A percentile compares a stretch with the other conserved stretches of the same genome.
Conservation (phyloP, 1,139 yeast species). For the Arxiozyma heterogenica region DNA sequence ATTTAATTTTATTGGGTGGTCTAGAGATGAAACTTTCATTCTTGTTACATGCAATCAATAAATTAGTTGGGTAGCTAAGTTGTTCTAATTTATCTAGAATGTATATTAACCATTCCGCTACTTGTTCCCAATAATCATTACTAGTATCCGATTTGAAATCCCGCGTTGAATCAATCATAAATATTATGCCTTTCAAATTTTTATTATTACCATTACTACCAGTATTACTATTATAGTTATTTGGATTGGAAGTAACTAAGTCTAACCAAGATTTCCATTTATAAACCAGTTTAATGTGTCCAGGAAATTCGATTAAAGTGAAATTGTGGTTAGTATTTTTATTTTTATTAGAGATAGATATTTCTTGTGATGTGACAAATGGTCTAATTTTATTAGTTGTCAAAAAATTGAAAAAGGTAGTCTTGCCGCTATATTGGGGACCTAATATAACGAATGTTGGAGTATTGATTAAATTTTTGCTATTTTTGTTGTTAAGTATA, state of each 20-base stretch:
- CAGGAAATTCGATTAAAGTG: conserved; percentile 62
- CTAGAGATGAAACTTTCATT: conserved; percentile 75
- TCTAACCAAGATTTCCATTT: conserved; percentile 33
- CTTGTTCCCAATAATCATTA: conserved; percentile 33
- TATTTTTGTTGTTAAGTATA: background rate
- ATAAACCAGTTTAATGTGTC: conserved; percentile 63
- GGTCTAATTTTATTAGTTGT: conserved; percentile 16
- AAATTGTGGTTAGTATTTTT: conserved; percentile 7
- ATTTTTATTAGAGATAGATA: conserved; percentile 33
- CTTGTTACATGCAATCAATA: conserved; percentile 73
- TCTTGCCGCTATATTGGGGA: conserved; percentile 66
- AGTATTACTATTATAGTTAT: conserved; percentile 8
- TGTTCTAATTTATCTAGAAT: conserved; percentile 48
- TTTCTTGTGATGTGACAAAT: conserved; percentile 28
- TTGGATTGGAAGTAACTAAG: conserved; percentile 33
- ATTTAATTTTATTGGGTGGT: conserved; percentile 52
- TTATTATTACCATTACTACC: conserved; percentile 9
- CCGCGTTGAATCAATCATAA: conserved; percentile 56
- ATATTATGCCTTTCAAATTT: conserved; percentile 52
- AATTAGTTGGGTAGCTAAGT: conserved; percentile 46
- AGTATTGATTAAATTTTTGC: too few relatives aligned
- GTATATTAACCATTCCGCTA: conserved; percentile 48
- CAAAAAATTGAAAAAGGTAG: conserved; percentile 43
- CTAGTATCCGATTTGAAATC: conserved; percentile 27
- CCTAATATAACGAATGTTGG: conserved; percentile 55